Percentiles rank a stretch among this genome's conserved stretches.
These are phyloP conservation scores for Penicillium glabrum DNA, from an alignment of 2,329 filamentous ascomycete species.

Conservation along the genomic window DNA sequence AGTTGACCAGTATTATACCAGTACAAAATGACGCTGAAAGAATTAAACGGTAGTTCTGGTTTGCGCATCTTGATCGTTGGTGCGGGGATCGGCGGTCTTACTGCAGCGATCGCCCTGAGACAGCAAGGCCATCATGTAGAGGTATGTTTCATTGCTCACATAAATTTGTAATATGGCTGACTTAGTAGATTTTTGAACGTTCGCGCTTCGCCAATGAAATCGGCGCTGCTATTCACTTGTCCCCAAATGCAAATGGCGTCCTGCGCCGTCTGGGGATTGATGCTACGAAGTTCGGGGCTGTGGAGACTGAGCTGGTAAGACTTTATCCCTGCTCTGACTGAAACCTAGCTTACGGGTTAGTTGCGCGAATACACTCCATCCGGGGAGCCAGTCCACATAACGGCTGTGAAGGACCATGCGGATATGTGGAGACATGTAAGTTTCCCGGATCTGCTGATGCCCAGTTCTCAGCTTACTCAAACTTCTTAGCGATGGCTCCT, in stretches of 20 bases:
- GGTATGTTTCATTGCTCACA: conserved; percentile 2
- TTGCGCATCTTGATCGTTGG: conserved; percentile 35
- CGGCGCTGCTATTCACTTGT: conserved; percentile 63
- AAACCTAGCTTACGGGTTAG: conserved; percentile 8
- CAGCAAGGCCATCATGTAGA: conserved; percentile 53
- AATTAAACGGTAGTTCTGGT: conserved; percentile 10
- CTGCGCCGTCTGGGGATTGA: conserved; percentile 49
- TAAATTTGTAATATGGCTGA: neutral
- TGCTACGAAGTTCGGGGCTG: conserved; percentile 43
- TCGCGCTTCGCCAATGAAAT: conserved; percentile 57
- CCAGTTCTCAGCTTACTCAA: neutral
- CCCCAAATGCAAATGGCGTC: conserved; percentile 62
- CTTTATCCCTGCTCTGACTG: conserved; percentile 1
- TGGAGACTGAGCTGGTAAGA: conserved; percentile 29
- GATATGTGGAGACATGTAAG: conserved; percentile 33
- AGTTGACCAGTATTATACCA: neutral
- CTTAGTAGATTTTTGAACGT: conserved; percentile 54
- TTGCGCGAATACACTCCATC: conserved; percentile 40
- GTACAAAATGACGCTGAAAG: conserved; percentile 18
- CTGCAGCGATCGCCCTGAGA: conserved; percentile 50
- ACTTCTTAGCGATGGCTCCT: conserved; percentile 49
- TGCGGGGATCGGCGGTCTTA: conserved; percentile 36
- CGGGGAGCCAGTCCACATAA: conserved; percentile 36
- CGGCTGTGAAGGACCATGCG: conserved; percentile 18
- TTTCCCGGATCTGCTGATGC: neutral